Base-by-base conservation (phyloP, 371 early-diverging fungal genomes). In the Mucor ambiguus region DNA sequence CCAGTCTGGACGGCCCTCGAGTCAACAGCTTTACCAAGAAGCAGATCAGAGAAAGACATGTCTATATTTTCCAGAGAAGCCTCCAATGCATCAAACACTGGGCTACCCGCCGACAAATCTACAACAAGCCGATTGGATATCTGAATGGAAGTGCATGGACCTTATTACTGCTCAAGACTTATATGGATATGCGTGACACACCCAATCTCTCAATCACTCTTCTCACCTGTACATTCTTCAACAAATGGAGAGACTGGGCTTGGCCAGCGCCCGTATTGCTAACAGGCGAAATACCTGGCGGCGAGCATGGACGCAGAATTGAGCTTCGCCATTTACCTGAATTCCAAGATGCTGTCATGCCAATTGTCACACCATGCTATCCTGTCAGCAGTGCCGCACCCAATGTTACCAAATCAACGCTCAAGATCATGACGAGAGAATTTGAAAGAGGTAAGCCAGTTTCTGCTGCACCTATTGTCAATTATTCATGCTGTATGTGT, bases 1-100 rank as follows among this genome's bases (percentile, higher is more conserved):
- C 71, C 6, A 79, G 79, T 38, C 69, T 81, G 70, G 79, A 79
- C 65, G 82, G 81, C 0, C 83, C 83, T 24, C 67, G 83, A 29
- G 78, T 78, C 4, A 64, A 72, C 37, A 60, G 64, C 24, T 82
- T 65, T 20, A 75, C 71, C 30, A 48, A 64, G 28, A 49, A 57
- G 2, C 52, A 67, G 14, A 68, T 81, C 16, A 28, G 56, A 8
- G 18, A 10, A 0, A 24, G 57, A 0, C 71, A 81, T 35, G 10
- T 68, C 5, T 24, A 28, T 0, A 16, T 68, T 10, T 81, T 79
- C 32, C 68, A 64, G 20, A 20, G 44, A 14, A 30, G 71, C 0
- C 48, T 78, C 7, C 79, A 77, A 60, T 63, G 66, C 43, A 54
- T 81, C 22, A 78, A 79, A 48, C 57, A 76, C 48, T 81, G 82